A percentile compares a stretch with the other conserved stretches of the same genome.
phyloP scores from a whole-genome alignment of 192 early-diverging fungal genomes.

The Coemansia pectinata region DNA sequence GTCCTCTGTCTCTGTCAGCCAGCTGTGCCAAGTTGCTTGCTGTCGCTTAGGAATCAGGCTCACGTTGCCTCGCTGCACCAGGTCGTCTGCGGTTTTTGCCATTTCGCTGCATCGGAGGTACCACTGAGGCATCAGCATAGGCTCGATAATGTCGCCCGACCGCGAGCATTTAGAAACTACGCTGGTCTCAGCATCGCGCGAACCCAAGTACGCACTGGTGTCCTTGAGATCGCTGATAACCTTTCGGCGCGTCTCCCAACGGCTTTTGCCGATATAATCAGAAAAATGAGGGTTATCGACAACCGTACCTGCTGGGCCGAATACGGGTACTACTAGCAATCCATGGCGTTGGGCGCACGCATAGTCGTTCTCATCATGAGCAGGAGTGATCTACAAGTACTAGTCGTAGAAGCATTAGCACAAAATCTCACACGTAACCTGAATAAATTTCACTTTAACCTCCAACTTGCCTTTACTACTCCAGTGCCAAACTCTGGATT shows the following conservation, averaged over 20 bases:
- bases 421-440: background rate
- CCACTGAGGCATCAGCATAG: conserved; percentile 96
- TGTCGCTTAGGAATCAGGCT: conserved; percentile 72
- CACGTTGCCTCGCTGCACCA: conserved; percentile 65
- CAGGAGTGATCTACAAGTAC: conserved; percentile 79
- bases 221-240: conserved; percentile 67
- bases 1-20: conserved; percentile 87
- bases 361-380: conserved; percentile 93
- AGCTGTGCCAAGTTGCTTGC: conserved; percentile 82
- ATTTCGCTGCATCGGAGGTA: conserved; percentile 82
- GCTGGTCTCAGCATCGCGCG: conserved; percentile 76
- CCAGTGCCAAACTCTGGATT: conserved; percentile 94
- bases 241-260: conserved; percentile 79
- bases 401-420: background rate
- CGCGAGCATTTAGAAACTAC: conserved; percentile 70
- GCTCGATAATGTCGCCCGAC: conserved; percentile 94
- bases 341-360: conserved; percentile 81
- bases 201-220: conserved; percentile 72
- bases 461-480: conserved; percentile 78
- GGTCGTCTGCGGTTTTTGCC: conserved; percentile 66
- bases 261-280: conserved; percentile 54
- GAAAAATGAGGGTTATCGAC: conserved; percentile 7
- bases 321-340: conserved; percentile 80
- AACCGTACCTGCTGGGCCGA: conserved; percentile 81
- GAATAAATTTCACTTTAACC: background rate